A percentile compares a stretch with the other conserved stretches of the same genome.
phyloP scores from a whole-genome alignment of 352 stramenopile species.

The Lagenidium giganteum region DNA sequence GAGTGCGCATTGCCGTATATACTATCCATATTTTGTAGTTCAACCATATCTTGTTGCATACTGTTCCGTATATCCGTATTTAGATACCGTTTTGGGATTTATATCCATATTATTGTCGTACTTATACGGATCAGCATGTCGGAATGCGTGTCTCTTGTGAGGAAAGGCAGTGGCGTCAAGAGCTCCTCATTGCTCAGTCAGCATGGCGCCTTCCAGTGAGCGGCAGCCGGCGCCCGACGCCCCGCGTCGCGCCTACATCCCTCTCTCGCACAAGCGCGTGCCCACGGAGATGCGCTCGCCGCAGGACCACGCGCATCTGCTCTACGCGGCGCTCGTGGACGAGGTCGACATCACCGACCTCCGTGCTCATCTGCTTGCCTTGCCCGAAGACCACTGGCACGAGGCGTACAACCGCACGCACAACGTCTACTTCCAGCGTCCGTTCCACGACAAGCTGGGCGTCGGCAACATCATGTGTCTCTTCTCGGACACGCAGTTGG shows the following conservation, averaged over 20 bases:
- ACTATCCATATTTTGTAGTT: no score
- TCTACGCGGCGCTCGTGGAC: constrained; percentile 34
- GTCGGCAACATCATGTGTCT: constrained; percentile 95
- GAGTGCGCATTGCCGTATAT: neutral
- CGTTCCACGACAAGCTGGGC: constrained; percentile 93
- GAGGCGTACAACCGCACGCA: constrained; percentile 37
- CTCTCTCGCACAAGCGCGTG: constrained; percentile 46
- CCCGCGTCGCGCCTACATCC: constrained; percentile 30
- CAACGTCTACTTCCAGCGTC: constrained; percentile 87
- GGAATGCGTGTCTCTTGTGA: no score
- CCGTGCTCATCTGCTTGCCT: constrained; percentile 24
- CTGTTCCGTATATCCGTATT: constrained; percentile 15
- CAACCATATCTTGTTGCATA: no score
- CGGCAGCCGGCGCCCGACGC: constrained; percentile 33
- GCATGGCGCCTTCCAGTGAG: constrained; percentile 2
- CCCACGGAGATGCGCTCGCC: constrained; percentile 42
- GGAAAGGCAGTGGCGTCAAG: no score
- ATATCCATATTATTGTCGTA: neutral
- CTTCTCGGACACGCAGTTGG: constrained; percentile 96
- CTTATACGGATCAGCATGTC: no score
- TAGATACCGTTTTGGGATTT: constrained; percentile 4
- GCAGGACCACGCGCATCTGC: constrained; percentile 26
- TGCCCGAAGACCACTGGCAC: constrained; percentile 34
- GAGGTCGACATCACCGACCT: constrained; percentile 34
- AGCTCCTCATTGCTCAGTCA: no score